Conservation (phyloP, 1,284 basidiomycete species). For the Cryptococcus depauperatus region DNA sequence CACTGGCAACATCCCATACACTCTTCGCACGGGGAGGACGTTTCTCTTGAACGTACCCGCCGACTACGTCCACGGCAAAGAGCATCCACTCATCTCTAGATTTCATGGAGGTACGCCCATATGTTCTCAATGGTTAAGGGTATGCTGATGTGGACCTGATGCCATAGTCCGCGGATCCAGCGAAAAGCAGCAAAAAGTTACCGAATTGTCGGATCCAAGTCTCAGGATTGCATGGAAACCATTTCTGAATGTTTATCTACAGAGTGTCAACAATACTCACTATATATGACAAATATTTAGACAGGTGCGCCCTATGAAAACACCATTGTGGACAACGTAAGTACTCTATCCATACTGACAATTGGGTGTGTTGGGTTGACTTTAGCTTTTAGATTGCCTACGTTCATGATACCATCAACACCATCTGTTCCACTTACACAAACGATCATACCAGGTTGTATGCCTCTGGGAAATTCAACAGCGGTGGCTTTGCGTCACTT, state of each 20-base stretch:
- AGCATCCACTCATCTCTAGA: slow-evolving; percentile 21
- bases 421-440: slow-evolving; percentile 15
- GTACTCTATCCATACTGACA: slow-evolving; percentile 4
- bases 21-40: slow-evolving; percentile 13
- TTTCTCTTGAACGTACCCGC: slow-evolving; percentile 22
- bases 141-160: not conserved
- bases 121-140: not conserved
- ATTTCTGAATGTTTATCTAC: slow-evolving; percentile 22
- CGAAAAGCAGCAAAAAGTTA: slow-evolving; percentile 16
- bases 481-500: slow-evolving; percentile 19
- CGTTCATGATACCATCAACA: slow-evolving; percentile 19
- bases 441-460: slow-evolving; percentile 17
- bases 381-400: slow-evolving; percentile 11
- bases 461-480: slow-evolving; percentile 26
- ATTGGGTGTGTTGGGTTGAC: no score
- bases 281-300: slow-evolving; percentile 22
- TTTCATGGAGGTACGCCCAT: slow-evolving; percentile 24
- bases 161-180: slow-evolving; percentile 20
- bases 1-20: slow-evolving; percentile 5
- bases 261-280: slow-evolving; percentile 21
- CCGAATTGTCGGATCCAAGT: slow-evolving; percentile 18
- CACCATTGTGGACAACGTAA: slow-evolving; percentile 25
- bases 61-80: slow-evolving; percentile 10
- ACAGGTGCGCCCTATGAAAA: slow-evolving; percentile 24
- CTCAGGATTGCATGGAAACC: slow-evolving; percentile 17